Evolutionary conservation across 345 rosid genomes (phyloP).

Genomic region (Rhodomyrtus tomentosa): DNA sequence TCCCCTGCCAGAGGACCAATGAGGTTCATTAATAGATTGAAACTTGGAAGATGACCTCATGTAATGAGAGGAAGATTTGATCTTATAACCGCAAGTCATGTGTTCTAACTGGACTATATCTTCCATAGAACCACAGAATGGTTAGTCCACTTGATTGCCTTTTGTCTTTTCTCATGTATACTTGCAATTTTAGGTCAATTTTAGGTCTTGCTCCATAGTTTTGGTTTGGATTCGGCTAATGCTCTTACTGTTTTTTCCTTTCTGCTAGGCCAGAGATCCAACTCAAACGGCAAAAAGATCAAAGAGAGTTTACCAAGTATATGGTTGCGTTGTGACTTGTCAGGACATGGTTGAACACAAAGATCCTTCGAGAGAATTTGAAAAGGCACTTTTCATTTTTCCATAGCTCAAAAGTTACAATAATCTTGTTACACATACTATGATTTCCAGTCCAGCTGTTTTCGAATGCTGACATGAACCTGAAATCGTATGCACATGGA

Average conservation of each 20-base stretch:
- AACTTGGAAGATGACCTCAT: not conserved
- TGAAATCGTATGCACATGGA: not conserved
- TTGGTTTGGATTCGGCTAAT: not conserved
- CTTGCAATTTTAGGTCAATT: not conserved
- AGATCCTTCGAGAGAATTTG: constrained; percentile 56
- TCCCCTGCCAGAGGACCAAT: not conserved
- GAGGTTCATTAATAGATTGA: not conserved
- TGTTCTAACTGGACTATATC: not conserved
- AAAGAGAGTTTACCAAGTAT: constrained; percentile 66
- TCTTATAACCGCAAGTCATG: not conserved
- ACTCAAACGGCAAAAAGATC: constrained; percentile 19
- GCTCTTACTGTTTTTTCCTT: not conserved
- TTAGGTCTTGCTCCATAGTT: not conserved
- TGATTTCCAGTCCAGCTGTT: not conserved
- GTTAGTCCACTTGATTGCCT: not conserved
- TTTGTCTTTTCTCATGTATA: not conserved
- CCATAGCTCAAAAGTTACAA: not conserved
- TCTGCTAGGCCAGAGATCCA: constrained; percentile 27
- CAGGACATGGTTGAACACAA: constrained; percentile 72
- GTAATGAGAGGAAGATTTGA: not conserved
- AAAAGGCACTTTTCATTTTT: constrained; percentile 40
- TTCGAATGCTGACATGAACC: not conserved
- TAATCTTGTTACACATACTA: not conserved
- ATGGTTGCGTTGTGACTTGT: constrained; percentile 74
- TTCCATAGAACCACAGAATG: not conserved